Conservation (phyloP, 2,329 filamentous ascomycete species). For the Leptographium procerum region DNA sequence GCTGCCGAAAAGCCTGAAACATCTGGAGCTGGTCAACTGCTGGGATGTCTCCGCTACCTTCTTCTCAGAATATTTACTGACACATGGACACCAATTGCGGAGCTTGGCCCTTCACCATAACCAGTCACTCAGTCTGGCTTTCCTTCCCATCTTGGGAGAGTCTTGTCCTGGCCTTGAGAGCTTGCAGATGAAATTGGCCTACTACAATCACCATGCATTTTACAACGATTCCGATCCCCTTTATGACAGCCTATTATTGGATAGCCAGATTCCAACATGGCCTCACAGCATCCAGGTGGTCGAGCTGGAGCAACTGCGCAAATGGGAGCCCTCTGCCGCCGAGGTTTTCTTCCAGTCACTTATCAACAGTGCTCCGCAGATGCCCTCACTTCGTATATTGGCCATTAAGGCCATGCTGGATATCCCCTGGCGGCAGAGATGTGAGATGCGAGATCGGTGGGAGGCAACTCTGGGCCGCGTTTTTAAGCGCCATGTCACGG, state of each 20-base stretch:
- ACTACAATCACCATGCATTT: conserved; percentile 57
- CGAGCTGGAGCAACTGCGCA: conserved; percentile 65
- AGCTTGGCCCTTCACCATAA: conserved; percentile 67
- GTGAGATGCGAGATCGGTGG: conserved; percentile 70
- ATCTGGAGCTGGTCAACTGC: conserved; percentile 69
- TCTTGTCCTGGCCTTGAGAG: conserved; percentile 60
- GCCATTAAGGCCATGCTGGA: conserved; percentile 69
- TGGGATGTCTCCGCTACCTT: conserved; percentile 59
- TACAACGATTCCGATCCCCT: conserved; percentile 63
- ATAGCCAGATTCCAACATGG: conserved; percentile 64
- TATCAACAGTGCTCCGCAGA: conserved; percentile 53
- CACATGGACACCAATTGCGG: conserved; percentile 55
- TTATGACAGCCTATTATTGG: conserved; percentile 57
- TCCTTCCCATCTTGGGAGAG: conserved; percentile 53
- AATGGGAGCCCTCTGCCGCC: conserved; percentile 59
- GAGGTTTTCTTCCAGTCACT: conserved; percentile 71
- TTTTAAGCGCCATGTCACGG: conserved; percentile 38
- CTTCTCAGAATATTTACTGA: conserved; percentile 52
- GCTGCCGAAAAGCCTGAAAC: conserved; percentile 54
- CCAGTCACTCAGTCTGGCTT: conserved; percentile 63
- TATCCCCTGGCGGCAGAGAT: conserved; percentile 70
- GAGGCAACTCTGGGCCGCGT: conserved; percentile 55
- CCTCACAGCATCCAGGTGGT: conserved; percentile 59
- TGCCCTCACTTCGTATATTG: conserved; percentile 59
- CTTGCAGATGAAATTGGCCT: conserved; percentile 67